Conservation (phyloP, 2,329 filamentous ascomycete genomes). For the Cladosporium austrohemisphaericum region DNA sequence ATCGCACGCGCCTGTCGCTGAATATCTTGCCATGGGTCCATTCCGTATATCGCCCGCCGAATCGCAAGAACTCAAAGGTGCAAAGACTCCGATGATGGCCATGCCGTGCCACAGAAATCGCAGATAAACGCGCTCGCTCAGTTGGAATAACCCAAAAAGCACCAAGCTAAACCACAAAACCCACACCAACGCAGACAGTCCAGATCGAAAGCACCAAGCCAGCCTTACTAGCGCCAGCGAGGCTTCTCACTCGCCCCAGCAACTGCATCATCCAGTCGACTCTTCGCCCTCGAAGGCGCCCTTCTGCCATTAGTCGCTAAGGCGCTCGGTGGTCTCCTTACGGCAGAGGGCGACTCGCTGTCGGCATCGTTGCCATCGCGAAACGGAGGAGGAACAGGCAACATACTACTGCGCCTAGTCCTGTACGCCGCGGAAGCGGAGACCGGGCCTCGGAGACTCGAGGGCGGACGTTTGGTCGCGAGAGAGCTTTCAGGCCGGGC, state of each 20-base stretch:
- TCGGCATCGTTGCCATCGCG: conserved; percentile 30
- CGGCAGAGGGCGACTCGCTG: conserved; percentile 19
- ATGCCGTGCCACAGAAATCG: no score
- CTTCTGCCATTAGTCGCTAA: conserved; percentile 20
- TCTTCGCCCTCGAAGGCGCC: conserved; percentile 19
- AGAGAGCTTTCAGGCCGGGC: conserved; percentile 14
- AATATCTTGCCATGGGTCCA: no score
- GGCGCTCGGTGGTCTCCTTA: conserved; percentile 20
- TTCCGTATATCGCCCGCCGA: no score
- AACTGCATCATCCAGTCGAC: conserved; percentile 15
- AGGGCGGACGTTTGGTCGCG: conserved; percentile 19
- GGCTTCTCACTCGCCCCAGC: conserved; percentile 18
- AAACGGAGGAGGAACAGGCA: conserved; percentile 17
- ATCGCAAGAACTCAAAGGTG: no score
- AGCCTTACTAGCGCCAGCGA: conserved; percentile 23
- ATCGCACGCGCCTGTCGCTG: no score
- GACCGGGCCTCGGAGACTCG: conserved; percentile 19
- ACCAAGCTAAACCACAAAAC: no score
- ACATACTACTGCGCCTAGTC: conserved; percentile 24
- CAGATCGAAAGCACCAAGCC: no score
- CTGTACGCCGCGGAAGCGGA: conserved; percentile 1
- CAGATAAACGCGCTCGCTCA: no score
- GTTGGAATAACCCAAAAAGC: no score
- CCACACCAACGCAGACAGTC: no score
- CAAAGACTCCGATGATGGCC: no score